Percentiles rank a stretch among this genome's conserved stretches.
phyloP scores from a whole-genome alignment of 352 stramenopile genomes.

The Globisporangium splendens region DNA sequence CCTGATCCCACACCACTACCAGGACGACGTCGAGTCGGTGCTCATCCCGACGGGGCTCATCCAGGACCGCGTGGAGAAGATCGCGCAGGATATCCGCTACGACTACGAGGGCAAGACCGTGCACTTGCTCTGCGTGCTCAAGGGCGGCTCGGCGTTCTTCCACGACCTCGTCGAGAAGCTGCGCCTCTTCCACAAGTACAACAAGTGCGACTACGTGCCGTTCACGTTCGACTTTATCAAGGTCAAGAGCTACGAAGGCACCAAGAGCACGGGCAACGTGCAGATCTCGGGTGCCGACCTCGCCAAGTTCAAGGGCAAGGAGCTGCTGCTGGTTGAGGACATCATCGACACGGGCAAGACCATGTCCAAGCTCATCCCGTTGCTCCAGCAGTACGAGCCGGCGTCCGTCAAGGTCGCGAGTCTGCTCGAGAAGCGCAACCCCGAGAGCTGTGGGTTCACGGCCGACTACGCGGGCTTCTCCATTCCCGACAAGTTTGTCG shows the following conservation, averaged over 20 bases:
- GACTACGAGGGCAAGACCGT: slow-evolving; percentile 89
- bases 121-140: slow-evolving; percentile 91
- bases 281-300: slow-evolving; percentile 87
- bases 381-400: slow-evolving; percentile 76
- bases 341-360: slow-evolving; percentile 97
- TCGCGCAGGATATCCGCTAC: slow-evolving; percentile 89
- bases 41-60: slow-evolving; percentile 90
- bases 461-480: slow-evolving; percentile 96
- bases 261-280: slow-evolving; percentile 88
- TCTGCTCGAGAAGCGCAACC: slow-evolving; percentile 93
- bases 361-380: slow-evolving; percentile 88
- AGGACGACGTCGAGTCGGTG: slow-evolving; percentile 78
- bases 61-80: slow-evolving; percentile 88
- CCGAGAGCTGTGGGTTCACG: slow-evolving; percentile 84
- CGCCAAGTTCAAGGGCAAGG: slow-evolving; percentile 83
- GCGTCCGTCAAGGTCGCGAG: slow-evolving; percentile 88
- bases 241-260: slow-evolving; percentile 94
- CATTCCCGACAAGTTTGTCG: slow-evolving; percentile 95
- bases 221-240: slow-evolving; percentile 95
- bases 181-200: slow-evolving; percentile 84
- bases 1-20: slow-evolving; percentile 76
- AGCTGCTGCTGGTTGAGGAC: slow-evolving; percentile 96
- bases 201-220: slow-evolving; percentile 83
- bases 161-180: slow-evolving; percentile 84
- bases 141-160: slow-evolving; percentile 89